These are phyloP conservation scores for Tubosaeta sp. DNA, from an alignment of 768 basidiomycete species.

Conservation along the genomic window DNA sequence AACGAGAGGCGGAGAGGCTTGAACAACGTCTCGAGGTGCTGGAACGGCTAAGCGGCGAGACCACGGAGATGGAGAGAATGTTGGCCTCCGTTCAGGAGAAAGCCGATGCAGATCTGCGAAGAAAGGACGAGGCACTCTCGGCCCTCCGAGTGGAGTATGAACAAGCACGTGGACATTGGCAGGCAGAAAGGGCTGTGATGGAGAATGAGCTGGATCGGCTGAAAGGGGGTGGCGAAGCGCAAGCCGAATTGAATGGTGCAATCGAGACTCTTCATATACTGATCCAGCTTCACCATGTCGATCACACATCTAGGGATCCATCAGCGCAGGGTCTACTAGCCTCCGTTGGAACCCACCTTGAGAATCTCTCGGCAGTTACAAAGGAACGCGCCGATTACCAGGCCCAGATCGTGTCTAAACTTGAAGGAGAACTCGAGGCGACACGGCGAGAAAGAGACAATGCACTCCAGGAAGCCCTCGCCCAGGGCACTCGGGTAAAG, in stretches of 20 bases:
- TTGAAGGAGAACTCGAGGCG: slow-evolving; percentile 55
- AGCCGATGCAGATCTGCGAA: slow-evolving; percentile 37
- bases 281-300: slow-evolving; percentile 54
- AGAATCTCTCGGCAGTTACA: slow-evolving; percentile 42
- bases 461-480: slow-evolving; percentile 38
- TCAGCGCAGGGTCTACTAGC: slow-evolving; percentile 47
- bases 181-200: slow-evolving; percentile 43
- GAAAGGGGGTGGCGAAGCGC: slow-evolving; percentile 36
- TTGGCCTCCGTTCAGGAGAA: slow-evolving; percentile 33
- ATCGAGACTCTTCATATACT: slow-evolving; percentile 45
- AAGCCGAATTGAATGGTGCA: slow-evolving; percentile 50
- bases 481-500: slow-evolving; percentile 38
- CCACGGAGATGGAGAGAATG: slow-evolving; percentile 37
- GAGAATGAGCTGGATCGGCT: slow-evolving; percentile 49
- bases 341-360: slow-evolving; percentile 50
- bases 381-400: slow-evolving; percentile 39
- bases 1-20: slow-evolving; percentile 36
- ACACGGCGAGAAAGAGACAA: slow-evolving; percentile 49
- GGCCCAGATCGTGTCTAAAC: slow-evolving; percentile 47
- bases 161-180: slow-evolving; percentile 47
- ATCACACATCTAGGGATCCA: slow-evolving; percentile 44
- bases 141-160: slow-evolving; percentile 39
- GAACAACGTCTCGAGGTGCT: slow-evolving; percentile 40
- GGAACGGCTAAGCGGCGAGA: slow-evolving; percentile 41
- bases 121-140: slow-evolving; percentile 38